Evolutionary conservation across 345 rosid species (phyloP), one percentile per base, ranked within the genome.

Genomic region (Bruguiera gymnorhiza): DNA sequence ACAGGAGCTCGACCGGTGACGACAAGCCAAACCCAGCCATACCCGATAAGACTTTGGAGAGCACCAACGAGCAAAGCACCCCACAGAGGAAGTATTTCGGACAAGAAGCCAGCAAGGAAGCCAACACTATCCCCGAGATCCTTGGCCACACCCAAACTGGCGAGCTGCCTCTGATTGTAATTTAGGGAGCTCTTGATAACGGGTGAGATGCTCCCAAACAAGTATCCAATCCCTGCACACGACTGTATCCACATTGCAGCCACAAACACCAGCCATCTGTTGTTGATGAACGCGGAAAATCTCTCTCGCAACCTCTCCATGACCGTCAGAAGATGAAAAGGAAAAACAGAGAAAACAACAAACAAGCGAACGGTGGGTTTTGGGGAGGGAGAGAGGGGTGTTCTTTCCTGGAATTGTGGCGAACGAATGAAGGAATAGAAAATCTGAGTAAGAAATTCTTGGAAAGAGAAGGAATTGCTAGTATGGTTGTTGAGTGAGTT

Each of bases 161-260:
- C 86, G 9, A 96, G 61, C 83, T 96, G 87, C 78, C 72, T 84
- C 79, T 96, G 98, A 51, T 96, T 96, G 61, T 96, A 96, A 73
- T 80, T 83, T 78, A 92, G 67, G 2, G 97, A 89, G 78, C 87
- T 89, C 86, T 96, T 96, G 53, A 92, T 90, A 37, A 89, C 97
- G 20, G 99, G 99, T 18, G 99, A 96, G 66, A 96, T 87, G 81
- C 98, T 96, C 48, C 98, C 97, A 76, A 90, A 96, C 78, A 96
- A 65, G 76, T 96, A 96, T 60, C 97, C 98, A 62, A 89, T 77
- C 10, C 99, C 99, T 19, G 98, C 98, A 72, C 97, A 89, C 1
- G 98, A 92, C 80, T 92, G 93, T 69, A 96, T 87, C 98, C 99
- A 96, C 95, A 96, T 96, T 85, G 98, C 96, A 1, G 96, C 95